These are phyloP conservation scores for Penicillium argentinense DNA, from an alignment of 495 filamentous ascomycete species.

Conservation along the genomic window DNA sequence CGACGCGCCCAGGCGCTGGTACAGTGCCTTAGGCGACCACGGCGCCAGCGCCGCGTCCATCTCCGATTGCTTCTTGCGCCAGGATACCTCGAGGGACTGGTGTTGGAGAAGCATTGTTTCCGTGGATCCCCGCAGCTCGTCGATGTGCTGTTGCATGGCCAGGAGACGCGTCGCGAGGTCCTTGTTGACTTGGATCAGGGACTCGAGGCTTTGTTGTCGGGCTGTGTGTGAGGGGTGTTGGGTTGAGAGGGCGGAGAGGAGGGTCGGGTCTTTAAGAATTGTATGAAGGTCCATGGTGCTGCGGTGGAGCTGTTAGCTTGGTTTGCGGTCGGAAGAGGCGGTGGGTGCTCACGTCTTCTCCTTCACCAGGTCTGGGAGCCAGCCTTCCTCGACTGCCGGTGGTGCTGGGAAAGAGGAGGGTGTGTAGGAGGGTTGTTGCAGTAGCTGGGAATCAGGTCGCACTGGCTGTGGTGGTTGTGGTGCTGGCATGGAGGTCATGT, in stretches of 20 bases:
- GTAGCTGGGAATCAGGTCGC: slow-evolving; percentile 18
- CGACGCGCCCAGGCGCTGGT: slow-evolving; percentile 70
- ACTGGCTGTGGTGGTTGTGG: slow-evolving; percentile 32
- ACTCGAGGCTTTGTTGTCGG: slow-evolving; percentile 52
- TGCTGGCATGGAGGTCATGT: slow-evolving; percentile 29
- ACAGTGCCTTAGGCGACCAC: slow-evolving; percentile 81
- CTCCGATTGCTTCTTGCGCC: slow-evolving; percentile 81
- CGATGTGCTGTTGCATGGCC: slow-evolving; percentile 62
- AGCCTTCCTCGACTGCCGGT: slow-evolving; percentile 48
- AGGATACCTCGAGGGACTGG: slow-evolving; percentile 84
- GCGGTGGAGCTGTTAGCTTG: slow-evolving; percentile 23
- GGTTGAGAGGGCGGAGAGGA: slow-evolving; percentile 64
- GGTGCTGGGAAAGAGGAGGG: slow-evolving; percentile 29
- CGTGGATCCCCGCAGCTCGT: slow-evolving; percentile 60
- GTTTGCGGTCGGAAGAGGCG: background rate
- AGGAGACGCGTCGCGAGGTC: slow-evolving; percentile 65
- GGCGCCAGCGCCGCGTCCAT: slow-evolving; percentile 84
- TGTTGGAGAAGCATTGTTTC: slow-evolving; percentile 81
- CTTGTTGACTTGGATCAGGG: slow-evolving; percentile 60
- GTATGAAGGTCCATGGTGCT: slow-evolving; percentile 62
- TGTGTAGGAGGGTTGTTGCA: slow-evolving; percentile 17
- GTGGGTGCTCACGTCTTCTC: slow-evolving; percentile 65
- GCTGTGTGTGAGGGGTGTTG: slow-evolving; percentile 58
- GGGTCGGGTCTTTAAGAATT: slow-evolving; percentile 57
- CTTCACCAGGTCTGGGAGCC: slow-evolving; percentile 68